Base-by-base conservation (phyloP, 1,284 basidiomycete species). In the Sanghuangporus sanghuang region DNA sequence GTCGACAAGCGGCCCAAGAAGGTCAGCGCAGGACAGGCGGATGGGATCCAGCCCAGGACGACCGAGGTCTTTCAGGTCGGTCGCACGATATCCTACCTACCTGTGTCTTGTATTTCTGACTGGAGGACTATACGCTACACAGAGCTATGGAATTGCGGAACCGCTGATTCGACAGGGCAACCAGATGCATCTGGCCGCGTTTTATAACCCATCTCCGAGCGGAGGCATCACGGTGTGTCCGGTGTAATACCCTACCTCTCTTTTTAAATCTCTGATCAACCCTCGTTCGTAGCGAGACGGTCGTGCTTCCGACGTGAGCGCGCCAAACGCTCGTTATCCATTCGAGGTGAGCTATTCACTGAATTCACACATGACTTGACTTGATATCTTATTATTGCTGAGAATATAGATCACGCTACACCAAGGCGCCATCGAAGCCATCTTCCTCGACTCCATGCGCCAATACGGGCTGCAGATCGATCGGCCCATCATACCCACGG, bases 21-120 rank as follows among this genome's bases (percentile, higher is more conserved):
- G 68, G 81, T 90, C 12, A 71, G 78, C 42, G 84, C 85, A 6
- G 91, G 91, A 14, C 89, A 92, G 70, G 90, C 89, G 0, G 90
- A 93, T 70, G 90, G 90, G 4, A 86, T 92, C 57, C 87, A 90
- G 70, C 87, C 88, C 0, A 81, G 90, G 46, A 90, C 89, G 0
- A 83, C 92, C 56, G 91, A 93, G 73, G 85, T 92, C 6, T 74
- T 93, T 27, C 86, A 90, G 80, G 87, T 84, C 57, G 42, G 42
- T 49, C 21, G 38, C 32, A 35, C 49, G 35, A 12, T 52, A 27
- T 52, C 55, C 44, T 42, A n/a, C n/a, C n/a, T n/a, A n/a, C n/a
- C n/a, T n/a, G n/a, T n/a, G n/a, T 58, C 36, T 48, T 61, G 23
- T 54, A 40, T 21, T 53, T 9, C n/a, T 68, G 14, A 16, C 5